Conservation (phyloP, 2,329 filamentous ascomycete genomes). For the Aspergillus texensis region DNA sequence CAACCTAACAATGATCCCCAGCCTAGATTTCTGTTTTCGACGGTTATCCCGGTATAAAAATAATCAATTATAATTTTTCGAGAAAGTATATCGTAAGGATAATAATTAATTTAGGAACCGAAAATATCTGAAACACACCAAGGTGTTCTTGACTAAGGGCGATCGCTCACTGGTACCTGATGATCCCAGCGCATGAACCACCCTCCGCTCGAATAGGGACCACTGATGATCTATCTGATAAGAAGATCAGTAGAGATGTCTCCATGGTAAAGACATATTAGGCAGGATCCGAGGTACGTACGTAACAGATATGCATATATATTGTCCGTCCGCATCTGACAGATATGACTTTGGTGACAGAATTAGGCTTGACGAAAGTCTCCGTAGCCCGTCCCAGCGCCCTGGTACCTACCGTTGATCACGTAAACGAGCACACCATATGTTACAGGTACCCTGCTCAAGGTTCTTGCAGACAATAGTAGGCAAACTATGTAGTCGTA, state of each 20-base stretch:
- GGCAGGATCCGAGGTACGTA: neutral
- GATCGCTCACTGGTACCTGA: neutral
- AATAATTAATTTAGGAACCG: neutral
- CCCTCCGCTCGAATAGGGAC: neutral
- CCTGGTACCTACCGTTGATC: neutral
- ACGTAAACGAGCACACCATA: neutral
- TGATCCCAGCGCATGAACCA: constrained; percentile 4
- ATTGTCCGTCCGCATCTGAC: neutral
- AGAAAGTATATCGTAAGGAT: too few relatives aligned
- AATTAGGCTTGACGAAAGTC: neutral
- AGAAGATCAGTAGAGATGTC: neutral
- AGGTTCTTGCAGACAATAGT: neutral
- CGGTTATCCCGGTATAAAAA: neutral
- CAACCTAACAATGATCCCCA: neutral
- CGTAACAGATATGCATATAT: neutral
- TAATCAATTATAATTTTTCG: neutral
- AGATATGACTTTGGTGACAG: neutral
- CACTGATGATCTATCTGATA: constrained; percentile 2
- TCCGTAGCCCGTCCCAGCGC: neutral
- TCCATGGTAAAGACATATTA: neutral
- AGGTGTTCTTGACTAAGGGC: neutral
- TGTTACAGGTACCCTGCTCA: neutral
- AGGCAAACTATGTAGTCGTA: neutral
- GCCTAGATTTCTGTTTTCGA: neutral
- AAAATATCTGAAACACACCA: neutral